A percentile compares a stretch with the other conserved stretches of the same genome.
Evolutionary conservation across 2,329 filamentous ascomycete species (phyloP).

Genomic region (Ophiosphaerella narmari): DNA sequence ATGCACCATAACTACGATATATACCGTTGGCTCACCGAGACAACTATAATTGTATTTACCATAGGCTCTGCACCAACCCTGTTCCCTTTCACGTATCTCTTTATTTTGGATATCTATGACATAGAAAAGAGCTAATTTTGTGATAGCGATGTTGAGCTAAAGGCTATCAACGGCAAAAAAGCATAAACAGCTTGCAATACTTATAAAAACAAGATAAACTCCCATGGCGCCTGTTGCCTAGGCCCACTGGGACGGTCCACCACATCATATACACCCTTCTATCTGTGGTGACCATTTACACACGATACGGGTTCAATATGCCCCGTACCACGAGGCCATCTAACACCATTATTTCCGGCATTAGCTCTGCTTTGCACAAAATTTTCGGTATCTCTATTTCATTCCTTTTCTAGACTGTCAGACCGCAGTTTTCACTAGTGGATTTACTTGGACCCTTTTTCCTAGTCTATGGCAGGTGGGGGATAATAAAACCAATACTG

Average conservation of each 20-base stretch:
- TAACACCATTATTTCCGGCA: background rate
- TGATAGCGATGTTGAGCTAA: slow-evolving; percentile 69
- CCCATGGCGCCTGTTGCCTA: too few species aligned
- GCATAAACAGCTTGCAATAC: slow-evolving; percentile 31
- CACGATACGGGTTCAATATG: background rate
- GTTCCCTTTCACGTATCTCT: background rate
- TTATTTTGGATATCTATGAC: slow-evolving; percentile 1
- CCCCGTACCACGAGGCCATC: too few species aligned
- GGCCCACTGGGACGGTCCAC: too few species aligned
- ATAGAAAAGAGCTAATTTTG: slow-evolving; percentile 10
- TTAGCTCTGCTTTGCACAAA: background rate
- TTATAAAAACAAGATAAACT: background rate
- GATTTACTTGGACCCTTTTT: too few species aligned
- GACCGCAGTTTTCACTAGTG: too few species aligned
- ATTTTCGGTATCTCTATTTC: background rate
- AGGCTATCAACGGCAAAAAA: slow-evolving; percentile 62
- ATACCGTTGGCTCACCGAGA: too few species aligned
- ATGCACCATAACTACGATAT: too few species aligned
- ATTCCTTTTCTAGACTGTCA: too few species aligned
- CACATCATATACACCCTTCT: background rate
- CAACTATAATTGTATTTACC: too few species aligned
- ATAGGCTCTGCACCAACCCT: too few species aligned
- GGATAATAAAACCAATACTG: too few species aligned
- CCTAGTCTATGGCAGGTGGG: too few species aligned
- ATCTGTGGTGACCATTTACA: background rate